Evolutionary conservation across 495 filamentous ascomycete genomes (phyloP).

Genomic region (Schizothecium vesticola): DNA sequence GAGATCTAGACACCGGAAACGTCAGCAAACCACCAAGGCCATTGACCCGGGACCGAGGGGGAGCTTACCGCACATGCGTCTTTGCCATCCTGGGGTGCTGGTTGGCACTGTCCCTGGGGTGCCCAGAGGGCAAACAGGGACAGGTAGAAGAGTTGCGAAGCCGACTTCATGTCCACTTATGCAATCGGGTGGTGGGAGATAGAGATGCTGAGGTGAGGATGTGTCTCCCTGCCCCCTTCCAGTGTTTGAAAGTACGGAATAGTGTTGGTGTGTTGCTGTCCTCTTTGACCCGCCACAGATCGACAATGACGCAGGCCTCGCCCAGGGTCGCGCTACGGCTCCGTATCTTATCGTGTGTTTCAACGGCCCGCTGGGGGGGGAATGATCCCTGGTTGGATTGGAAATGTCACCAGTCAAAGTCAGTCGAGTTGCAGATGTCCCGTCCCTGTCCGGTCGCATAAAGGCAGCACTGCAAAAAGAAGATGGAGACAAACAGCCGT

Average conservation of each 20-base stretch:
- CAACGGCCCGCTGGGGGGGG: not conserved
- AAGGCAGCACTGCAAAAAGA: not conserved
- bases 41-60: not conserved
- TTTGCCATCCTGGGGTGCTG: conserved; percentile 16
- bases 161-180: conserved; percentile 55
- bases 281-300: not conserved
- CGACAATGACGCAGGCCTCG: not conserved
- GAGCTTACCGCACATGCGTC: conserved; percentile 46
- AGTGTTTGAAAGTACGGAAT: not conserved
- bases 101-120: conserved; percentile 42
- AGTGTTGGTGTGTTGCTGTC: not conserved
- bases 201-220: not conserved
- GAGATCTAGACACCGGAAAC: conserved; percentile 39
- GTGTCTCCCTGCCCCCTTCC: not conserved
- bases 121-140: conserved; percentile 69
- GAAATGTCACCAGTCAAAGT: not conserved
- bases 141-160: conserved; percentile 65
- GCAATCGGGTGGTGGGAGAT: not conserved
- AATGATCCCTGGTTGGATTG: not conserved
- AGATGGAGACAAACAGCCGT: not conserved
- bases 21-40: not conserved
- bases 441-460: not conserved
- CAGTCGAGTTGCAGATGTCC: not conserved
- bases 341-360: not conserved
- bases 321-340: not conserved